Evolutionary conservation across 2,329 filamentous ascomycete genomes (phyloP).

Genomic region (Fusarium mangiferae): DNA sequence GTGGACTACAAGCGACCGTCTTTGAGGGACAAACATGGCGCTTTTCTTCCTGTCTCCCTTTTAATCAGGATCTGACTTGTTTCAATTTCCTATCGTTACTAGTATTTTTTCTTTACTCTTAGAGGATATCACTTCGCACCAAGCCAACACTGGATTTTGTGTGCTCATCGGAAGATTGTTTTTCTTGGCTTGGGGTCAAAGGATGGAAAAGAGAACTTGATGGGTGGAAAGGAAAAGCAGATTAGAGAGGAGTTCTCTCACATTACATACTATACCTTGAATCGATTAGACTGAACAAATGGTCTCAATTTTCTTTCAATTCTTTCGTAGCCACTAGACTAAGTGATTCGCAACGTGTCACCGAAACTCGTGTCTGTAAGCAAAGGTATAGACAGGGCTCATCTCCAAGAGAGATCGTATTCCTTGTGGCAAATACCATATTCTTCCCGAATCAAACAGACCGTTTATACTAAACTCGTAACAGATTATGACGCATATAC

Average conservation of each 20-base stretch:
- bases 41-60: background rate
- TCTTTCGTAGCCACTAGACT: background rate
- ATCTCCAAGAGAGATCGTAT: background rate
- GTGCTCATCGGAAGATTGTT: constrained; percentile 16
- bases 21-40: background rate
- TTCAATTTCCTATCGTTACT: background rate
- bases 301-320: background rate
- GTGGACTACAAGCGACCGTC: background rate
- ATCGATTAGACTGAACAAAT: background rate
- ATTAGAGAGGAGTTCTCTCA: constrained; percentile 15
- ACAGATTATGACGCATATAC: constrained; percentile 4
- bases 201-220: constrained; percentile 23
- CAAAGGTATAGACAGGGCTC: background rate
- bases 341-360: background rate
- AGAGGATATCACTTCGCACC: constrained; percentile 34
- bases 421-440: background rate
- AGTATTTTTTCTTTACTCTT: constrained; percentile 8
- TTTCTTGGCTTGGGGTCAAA: constrained; percentile 15
- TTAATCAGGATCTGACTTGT: background rate
- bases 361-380: background rate
- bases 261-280: background rate
- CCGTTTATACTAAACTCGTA: background rate
- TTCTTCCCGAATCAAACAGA: background rate
- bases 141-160: constrained; percentile 42
- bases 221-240: background rate